Evolutionary conservation across 345 rosid genomes (phyloP), one percentile per base, ranked within the genome.

Genomic region (Clarkia xantiana): DNA sequence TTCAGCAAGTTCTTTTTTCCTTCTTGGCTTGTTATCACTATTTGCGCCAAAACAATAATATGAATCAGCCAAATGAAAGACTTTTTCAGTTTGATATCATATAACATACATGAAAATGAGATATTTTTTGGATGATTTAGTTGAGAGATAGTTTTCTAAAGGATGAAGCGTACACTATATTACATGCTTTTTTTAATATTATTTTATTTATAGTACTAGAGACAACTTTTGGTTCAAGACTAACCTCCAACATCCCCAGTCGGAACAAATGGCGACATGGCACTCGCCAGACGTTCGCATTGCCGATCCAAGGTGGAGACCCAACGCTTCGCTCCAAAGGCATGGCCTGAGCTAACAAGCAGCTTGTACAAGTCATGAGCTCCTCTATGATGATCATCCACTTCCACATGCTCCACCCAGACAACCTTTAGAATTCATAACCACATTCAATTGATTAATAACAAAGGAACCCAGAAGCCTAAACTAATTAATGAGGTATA

Each of bases 401-500:
- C 91, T 61, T 93, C 97, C 18, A 87, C 84, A 70, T 87, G 76
- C 57, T 93, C 99, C 40, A 93, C 74, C 99, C 99, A 93, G 0
- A 78, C 82, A 19, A 93, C 90, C 98, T 87, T 22, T 22, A 5
- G 25, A 22, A 2, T 22, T 22, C 36, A 22, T 2, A 22, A 22
- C 25, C 25, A 22, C 2, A 22, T 2, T 5, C 25, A 22, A 22
- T 22, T 2, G 25, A 22, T 22, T 5, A 22, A 5, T 22, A 22
- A 2, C 5, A 22, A 22, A 22, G 25, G 5, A 22, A 22, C 25
- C 5, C 25, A 22, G 5, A 22, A 22, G 3, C 25, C 25, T 22
- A 22, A 22, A 2, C 2, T 5, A 22, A 3, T 6, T 23, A 23
- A 23, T 6, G 6, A 23, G 29, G n/a, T n/a, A n/a, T n/a, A n/a